Conservation (phyloP, 495 filamentous ascomycete genomes). For the Aspergillus olivimuriae region DNA sequence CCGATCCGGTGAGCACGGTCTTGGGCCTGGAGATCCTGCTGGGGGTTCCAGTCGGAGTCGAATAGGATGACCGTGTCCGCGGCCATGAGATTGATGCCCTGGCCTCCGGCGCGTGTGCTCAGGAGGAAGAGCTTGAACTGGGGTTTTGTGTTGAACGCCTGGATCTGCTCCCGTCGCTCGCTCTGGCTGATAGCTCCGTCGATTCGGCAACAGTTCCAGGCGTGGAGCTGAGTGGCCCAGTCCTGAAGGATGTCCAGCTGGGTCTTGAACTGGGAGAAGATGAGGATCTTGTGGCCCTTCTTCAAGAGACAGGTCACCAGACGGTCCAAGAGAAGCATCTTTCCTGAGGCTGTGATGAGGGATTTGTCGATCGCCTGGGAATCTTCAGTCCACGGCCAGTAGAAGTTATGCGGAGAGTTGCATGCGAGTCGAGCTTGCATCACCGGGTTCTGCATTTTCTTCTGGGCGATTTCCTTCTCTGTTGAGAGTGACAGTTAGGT, state of each 20-base stretch:
- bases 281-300: slow-evolving; percentile 80
- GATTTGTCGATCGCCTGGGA: slow-evolving; percentile 58
- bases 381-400: slow-evolving; percentile 72
- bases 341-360: slow-evolving; percentile 80
- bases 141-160: slow-evolving; percentile 70
- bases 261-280: slow-evolving; percentile 95
- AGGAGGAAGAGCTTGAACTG: slow-evolving; percentile 76
- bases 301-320: slow-evolving; percentile 70
- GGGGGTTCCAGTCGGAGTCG: slow-evolving; percentile 93
- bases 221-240: slow-evolving; percentile 65
- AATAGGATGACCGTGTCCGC: slow-evolving; percentile 72
- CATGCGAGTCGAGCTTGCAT: slow-evolving; percentile 91
- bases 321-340: slow-evolving; percentile 90
- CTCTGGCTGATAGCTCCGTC: slow-evolving; percentile 80
- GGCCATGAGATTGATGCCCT: slow-evolving; percentile 81
- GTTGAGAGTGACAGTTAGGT: background rate
- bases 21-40: slow-evolving; percentile 93
- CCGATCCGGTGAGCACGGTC: slow-evolving; percentile 94
- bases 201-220: slow-evolving; percentile 81
- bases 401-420: slow-evolving; percentile 94
- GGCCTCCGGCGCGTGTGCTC: slow-evolving; percentile 84
- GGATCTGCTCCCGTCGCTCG: slow-evolving; percentile 77
- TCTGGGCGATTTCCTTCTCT: slow-evolving; percentile 76
- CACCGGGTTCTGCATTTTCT: slow-evolving; percentile 91
- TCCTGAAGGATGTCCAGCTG: slow-evolving; percentile 87